Evolutionary conservation across 345 rosid species (phyloP).

Genomic region (Eucalyptus coolabah): DNA sequence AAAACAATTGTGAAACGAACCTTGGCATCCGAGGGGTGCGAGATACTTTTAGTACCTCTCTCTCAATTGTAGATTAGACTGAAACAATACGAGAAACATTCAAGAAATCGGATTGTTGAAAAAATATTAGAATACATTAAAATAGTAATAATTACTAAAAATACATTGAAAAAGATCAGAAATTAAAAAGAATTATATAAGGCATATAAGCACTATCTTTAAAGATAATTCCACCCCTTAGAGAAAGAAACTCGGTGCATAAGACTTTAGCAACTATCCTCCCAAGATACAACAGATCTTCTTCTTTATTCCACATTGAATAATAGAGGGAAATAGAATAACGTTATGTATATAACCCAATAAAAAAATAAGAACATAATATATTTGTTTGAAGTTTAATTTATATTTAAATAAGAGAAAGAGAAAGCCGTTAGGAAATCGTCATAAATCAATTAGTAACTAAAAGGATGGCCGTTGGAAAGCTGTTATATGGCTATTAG

Average conservation of each 20-base stretch:
- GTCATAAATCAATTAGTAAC: too few relatives aligned
- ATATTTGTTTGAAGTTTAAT: too few relatives aligned
- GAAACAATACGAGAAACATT: background rate
- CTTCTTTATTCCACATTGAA: rapidly evolving
- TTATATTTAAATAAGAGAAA: too few relatives aligned
- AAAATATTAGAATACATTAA: too few relatives aligned
- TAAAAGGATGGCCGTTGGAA: rapidly evolving
- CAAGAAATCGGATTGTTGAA: background rate
- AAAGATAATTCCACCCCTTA: rapidly evolving
- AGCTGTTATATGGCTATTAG: too few relatives aligned
- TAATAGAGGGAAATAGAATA: too few relatives aligned
- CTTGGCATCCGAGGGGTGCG: background rate
- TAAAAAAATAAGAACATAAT: too few relatives aligned
- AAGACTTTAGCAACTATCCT: rapidly evolving
- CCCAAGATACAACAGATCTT: too few relatives aligned
- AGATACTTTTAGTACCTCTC: background rate
- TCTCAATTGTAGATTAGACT: background rate
- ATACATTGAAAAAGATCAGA: too few relatives aligned
- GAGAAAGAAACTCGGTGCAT: rapidly evolving
- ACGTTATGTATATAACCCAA: too few relatives aligned
- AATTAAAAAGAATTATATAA: too few relatives aligned
- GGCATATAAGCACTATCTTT: rapidly evolving
- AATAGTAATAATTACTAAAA: too few relatives aligned
- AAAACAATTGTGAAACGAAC: background rate
- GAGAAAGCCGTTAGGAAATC: rapidly evolving